Conservation (phyloP, 257 asterid species). For the Solanum boliviense region DNA sequence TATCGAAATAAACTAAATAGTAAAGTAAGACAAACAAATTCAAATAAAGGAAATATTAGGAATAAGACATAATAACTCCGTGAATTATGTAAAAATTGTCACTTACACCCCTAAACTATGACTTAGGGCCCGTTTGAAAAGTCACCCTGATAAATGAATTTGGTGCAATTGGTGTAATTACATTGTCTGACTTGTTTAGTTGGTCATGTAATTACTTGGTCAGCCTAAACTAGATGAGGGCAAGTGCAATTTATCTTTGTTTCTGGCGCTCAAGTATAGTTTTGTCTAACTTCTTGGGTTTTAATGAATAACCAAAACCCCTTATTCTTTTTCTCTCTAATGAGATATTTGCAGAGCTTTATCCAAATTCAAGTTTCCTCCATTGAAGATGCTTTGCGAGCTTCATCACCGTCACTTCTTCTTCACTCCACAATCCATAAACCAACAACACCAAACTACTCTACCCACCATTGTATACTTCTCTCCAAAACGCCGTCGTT, state of each 20-base stretch:
- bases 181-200: too few species aligned
- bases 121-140: background rate
- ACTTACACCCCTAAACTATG: background rate
- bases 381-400: constrained; percentile 37
- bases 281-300: background rate
- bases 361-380: constrained; percentile 8
- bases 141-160: too few species aligned
- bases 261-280: background rate
- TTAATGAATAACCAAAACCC: background rate
- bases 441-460: constrained; percentile 3
- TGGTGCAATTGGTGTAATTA: too few species aligned
- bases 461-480: constrained; percentile 24
- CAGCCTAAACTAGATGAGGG: background rate
- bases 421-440: background rate
- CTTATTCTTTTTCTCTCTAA: background rate
- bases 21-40: background rate
- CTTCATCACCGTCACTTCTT: constrained; percentile 33
- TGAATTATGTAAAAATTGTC: too few species aligned
- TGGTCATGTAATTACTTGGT: too few species aligned
- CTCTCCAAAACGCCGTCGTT: constrained; percentile 7
- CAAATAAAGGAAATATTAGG: too few species aligned
- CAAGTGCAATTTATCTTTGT: background rate
- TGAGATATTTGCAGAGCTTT: background rate
- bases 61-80: background rate
- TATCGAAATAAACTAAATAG: too few species aligned